These are phyloP conservation scores for Plasmodium vivax DNA, from an alignment of 169 alveolate species.

Conservation along the genomic window DNA sequence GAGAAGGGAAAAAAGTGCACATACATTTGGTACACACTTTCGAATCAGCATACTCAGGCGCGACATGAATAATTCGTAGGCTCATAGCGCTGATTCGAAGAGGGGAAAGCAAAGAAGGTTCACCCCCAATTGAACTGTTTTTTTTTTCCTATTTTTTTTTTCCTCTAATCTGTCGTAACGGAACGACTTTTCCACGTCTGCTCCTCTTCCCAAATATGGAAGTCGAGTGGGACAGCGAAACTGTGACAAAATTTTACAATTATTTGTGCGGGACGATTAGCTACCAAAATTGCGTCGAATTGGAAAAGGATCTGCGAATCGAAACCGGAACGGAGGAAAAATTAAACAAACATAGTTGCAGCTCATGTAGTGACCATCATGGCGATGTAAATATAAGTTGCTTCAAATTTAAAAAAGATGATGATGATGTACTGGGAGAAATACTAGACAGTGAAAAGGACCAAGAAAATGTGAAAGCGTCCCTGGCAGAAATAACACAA, in stretches of 20 bases:
- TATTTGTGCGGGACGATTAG: slow-evolving; percentile 40
- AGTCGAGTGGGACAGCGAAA: slow-evolving; percentile 56
- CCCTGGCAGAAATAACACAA: slow-evolving; percentile 29
- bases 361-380: slow-evolving; percentile 1
- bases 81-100: background rate
- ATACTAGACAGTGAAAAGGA: slow-evolving; percentile 70
- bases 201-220: slow-evolving; percentile 20
- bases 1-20: background rate
- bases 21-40: background rate
- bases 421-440: slow-evolving; percentile 72
- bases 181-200: slow-evolving; percentile 6
- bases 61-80: background rate
- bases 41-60: background rate
- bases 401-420: slow-evolving; percentile 70
- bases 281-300: slow-evolving; percentile 41
- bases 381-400: slow-evolving; percentile 36
- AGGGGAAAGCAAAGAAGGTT: background rate
- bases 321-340: slow-evolving; percentile 59
- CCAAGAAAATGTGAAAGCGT: slow-evolving; percentile 46
- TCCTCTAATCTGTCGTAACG: background rate
- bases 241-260: slow-evolving; percentile 40
- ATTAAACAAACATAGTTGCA: background rate
- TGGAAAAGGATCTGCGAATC: slow-evolving; percentile 61
- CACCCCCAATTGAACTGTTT: background rate
- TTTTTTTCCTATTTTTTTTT: slow-evolving; percentile 1